phyloP scores from a whole-genome alignment of 2,329 filamentous ascomycete species.

The Fusarium sp. region DNA sequence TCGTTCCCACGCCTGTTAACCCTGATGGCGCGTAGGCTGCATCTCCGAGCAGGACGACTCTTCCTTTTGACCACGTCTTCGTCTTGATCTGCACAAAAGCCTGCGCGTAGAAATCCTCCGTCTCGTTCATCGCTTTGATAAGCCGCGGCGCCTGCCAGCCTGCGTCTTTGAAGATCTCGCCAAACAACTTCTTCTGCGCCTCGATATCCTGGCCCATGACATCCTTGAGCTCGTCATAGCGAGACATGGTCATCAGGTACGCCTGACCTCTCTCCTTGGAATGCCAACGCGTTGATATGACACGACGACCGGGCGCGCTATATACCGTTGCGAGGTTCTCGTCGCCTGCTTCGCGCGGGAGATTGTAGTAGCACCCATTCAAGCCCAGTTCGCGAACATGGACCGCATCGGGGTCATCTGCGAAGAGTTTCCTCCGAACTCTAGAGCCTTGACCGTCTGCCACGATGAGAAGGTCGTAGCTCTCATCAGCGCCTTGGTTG shows the following conservation, averaged over 20 bases:
- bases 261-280: constrained; percentile 43
- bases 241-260: constrained; percentile 50
- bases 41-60: constrained; percentile 63
- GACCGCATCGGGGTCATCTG: constrained; percentile 21
- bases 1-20: constrained; percentile 64
- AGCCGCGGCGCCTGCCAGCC: constrained; percentile 61
- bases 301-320: constrained; percentile 21
- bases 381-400: constrained; percentile 18
- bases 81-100: constrained; percentile 59
- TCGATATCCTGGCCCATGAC: constrained; percentile 41
- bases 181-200: constrained; percentile 57
- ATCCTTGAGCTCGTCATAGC: constrained; percentile 46
- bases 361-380: constrained; percentile 30
- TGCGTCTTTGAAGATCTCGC: constrained; percentile 57
- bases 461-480: constrained; percentile 32
- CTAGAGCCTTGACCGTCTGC: constrained; percentile 36
- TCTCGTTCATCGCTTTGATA: constrained; percentile 52
- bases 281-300: constrained; percentile 35
- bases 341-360: constrained; percentile 13
- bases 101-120: constrained; percentile 61
- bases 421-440: constrained; percentile 15
- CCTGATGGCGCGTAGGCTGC: constrained; percentile 62
- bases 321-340: constrained; percentile 30
- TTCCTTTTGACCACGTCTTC: constrained; percentile 51
- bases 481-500: constrained; percentile 10